These are phyloP conservation scores for Acacia acuminata DNA, from an alignment of 306 rosid genomes.

Conservation along the genomic window DNA sequence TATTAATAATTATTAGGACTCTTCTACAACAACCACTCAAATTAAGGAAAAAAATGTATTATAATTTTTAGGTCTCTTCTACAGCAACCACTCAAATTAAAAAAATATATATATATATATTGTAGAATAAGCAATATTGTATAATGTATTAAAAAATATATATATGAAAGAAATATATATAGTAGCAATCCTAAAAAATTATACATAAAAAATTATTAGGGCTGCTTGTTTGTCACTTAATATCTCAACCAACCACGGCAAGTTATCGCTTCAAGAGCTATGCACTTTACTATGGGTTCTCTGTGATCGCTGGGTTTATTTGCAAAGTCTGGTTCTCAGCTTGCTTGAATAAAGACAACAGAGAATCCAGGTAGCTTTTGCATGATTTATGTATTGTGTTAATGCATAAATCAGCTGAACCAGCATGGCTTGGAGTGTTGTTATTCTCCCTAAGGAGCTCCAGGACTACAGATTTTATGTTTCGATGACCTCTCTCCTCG, in stretches of 20 bases:
- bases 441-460: slow-evolving; percentile 82
- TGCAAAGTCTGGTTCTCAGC: slow-evolving; percentile 50
- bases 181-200: too few relatives aligned
- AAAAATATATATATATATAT: too few relatives aligned
- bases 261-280: slow-evolving; percentile 84
- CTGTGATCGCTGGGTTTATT: slow-evolving; percentile 44
- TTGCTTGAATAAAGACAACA: slow-evolving; percentile 67
- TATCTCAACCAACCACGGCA: slow-evolving; percentile 88
- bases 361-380: slow-evolving; percentile 56
- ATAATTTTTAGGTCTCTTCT: too few relatives aligned
- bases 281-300: slow-evolving; percentile 62
- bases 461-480: slow-evolving; percentile 84
- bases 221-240: slow-evolving; percentile 81
- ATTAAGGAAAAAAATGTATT: too few relatives aligned
- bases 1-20: too few relatives aligned
- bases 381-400: slow-evolving; percentile 67
- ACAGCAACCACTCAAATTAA: too few relatives aligned
- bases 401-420: slow-evolving; percentile 56
- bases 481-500: slow-evolving; percentile 84
- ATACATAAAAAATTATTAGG: too few relatives aligned
- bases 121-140: too few relatives aligned
- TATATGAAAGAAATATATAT: too few relatives aligned
- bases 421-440: slow-evolving; percentile 46
- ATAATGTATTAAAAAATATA: too few relatives aligned
- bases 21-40: too few relatives aligned